Percentiles rank a stretch among this genome's conserved stretches.
These are phyloP conservation scores for Cyphellophora attinorum DNA, from an alignment of 2,329 filamentous ascomycete genomes.

Conservation along the genomic window DNA sequence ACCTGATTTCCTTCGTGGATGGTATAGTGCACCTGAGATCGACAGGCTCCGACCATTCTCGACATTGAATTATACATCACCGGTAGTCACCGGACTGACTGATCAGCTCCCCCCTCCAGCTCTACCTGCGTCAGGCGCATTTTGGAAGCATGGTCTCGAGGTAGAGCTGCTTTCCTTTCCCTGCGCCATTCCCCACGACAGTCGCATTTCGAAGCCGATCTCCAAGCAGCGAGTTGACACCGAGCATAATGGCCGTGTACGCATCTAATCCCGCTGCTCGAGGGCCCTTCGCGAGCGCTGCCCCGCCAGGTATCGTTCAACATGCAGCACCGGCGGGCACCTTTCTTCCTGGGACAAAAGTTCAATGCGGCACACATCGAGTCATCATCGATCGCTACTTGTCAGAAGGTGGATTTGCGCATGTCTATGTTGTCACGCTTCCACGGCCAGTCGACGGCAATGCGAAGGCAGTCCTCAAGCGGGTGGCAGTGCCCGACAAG, in stretches of 20 bases:
- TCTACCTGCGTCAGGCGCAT: too few species aligned
- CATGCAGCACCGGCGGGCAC: conserved; percentile 58
- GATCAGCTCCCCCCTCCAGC: too few species aligned
- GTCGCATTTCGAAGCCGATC: too few species aligned
- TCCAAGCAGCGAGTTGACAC: too few species aligned
- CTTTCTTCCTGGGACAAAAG: conserved; percentile 88
- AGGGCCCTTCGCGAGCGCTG: conserved; percentile 11
- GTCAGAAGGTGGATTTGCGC: conserved; percentile 94
- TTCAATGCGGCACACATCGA: conserved; percentile 85
- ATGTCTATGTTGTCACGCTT: conserved; percentile 92
- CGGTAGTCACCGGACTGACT: too few species aligned
- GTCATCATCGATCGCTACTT: conserved; percentile 95
- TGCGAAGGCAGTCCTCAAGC: conserved; percentile 78
- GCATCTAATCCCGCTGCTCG: conserved; percentile 14
- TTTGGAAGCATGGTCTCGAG: too few species aligned
- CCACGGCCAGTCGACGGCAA: conserved; percentile 67
- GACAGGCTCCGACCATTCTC: too few species aligned
- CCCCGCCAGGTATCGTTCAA: conserved; percentile 22
- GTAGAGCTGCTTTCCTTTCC: too few species aligned
- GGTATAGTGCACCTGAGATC: too few species aligned
- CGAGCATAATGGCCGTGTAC: conserved; percentile 16
- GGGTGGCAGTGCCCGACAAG: conserved; percentile 94
- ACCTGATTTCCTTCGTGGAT: too few species aligned
- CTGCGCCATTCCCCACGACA: too few species aligned
- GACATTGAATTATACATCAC: too few species aligned